phyloP scores from a whole-genome alignment of 305 asterid genomes.

The Rubia balearica region DNA sequence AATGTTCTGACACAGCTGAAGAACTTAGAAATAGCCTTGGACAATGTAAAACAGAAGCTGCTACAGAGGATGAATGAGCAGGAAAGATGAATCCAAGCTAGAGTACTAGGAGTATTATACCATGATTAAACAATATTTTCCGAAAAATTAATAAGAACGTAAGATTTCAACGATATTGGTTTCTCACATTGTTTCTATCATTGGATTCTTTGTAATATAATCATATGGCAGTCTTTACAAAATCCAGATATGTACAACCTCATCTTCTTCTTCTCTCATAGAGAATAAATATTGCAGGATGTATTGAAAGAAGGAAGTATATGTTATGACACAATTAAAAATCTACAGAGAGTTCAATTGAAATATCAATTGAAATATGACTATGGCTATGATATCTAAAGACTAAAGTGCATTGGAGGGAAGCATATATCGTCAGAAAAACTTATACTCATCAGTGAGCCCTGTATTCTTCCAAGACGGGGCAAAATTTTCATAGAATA shows the following conservation, averaged over 20 bases:
- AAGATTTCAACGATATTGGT: neutral
- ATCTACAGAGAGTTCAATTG: neutral
- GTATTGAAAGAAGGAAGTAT: neutral
- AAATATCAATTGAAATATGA: neutral
- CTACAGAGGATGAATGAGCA: conserved; percentile 27
- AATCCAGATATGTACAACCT: neutral
- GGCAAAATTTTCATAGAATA: conserved; percentile 11
- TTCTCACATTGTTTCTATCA: neutral
- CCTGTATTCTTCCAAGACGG: neutral
- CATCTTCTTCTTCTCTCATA: too few species aligned
- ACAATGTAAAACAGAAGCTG: conserved; percentile 50
- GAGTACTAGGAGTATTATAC: neutral
- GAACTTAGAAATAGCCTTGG: conserved; percentile 58
- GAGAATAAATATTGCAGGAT: neutral
- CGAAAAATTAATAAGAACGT: neutral
- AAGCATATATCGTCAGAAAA: neutral
- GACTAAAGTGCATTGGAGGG: neutral
- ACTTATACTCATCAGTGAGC: neutral
- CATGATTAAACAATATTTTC: neutral
- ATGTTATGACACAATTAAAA: neutral
- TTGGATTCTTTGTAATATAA: neutral
- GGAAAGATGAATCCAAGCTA: conserved; percentile 21
- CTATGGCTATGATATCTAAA: neutral
- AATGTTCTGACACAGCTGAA: conserved; percentile 37
- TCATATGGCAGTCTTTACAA: neutral